These are phyloP conservation scores for Globisporangium paddicum DNA, from an alignment of 352 stramenopile genomes.

Conservation along the genomic window DNA sequence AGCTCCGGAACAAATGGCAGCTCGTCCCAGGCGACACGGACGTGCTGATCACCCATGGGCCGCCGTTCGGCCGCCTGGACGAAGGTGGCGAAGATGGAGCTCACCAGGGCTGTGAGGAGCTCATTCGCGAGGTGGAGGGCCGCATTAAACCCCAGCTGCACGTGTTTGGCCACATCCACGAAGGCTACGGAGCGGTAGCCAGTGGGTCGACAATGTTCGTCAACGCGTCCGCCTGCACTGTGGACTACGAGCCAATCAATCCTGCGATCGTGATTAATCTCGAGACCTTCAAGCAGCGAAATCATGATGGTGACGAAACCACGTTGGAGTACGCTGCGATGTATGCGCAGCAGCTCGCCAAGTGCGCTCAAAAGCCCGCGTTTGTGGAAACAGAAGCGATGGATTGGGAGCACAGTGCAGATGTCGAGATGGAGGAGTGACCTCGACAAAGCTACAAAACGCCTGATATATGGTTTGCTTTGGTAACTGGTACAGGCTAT, in stretches of 20 bases:
- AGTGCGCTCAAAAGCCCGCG: background rate
- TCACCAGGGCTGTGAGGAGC: constrained; percentile 67
- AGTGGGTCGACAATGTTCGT: constrained; percentile 78
- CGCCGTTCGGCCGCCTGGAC: constrained; percentile 77
- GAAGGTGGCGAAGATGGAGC: constrained; percentile 28
- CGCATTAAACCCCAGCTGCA: constrained; percentile 66
- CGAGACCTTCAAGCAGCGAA: background rate
- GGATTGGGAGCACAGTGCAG: too few species aligned
- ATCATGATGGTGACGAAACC: background rate
- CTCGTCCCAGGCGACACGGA: constrained; percentile 60
- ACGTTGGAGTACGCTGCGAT: background rate
- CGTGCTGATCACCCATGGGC: constrained; percentile 86
- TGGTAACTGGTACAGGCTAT: too few species aligned
- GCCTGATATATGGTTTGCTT: too few species aligned
- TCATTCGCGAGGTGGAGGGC: constrained; percentile 64
- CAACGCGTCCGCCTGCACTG: constrained; percentile 76
- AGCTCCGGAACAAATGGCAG: constrained; percentile 37
- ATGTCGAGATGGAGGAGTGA: background rate
- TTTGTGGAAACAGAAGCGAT: background rate
- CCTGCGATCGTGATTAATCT: constrained; percentile 51
- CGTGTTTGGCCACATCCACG: constrained; percentile 90
- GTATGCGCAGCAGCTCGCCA: background rate
- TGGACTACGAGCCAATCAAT: constrained; percentile 69
- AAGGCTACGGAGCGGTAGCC: constrained; percentile 63
- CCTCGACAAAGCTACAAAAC: too few species aligned